Base-by-base conservation (phyloP, 352 stramenopile genomes). In the Pythium sp. region DNA sequence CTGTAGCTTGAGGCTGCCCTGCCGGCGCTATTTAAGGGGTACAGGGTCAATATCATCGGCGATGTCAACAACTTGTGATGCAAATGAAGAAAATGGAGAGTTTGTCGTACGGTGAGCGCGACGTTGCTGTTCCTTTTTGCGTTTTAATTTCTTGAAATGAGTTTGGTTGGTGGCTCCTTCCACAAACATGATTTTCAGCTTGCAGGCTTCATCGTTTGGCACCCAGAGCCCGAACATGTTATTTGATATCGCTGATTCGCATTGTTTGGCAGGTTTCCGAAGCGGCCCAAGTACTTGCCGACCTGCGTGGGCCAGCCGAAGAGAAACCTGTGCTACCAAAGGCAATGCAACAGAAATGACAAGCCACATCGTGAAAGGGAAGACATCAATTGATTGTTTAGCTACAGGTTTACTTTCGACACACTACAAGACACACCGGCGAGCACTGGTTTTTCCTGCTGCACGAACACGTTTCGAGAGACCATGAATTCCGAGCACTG, bases 1-100 rank as follows among this genome's bases (percentile, higher is more conserved):
- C 38, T 62, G 14, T 58, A 92, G 82, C 57, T 94, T 57, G 84
- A 94, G 72, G 69, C 56, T 41, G 75, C 75, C 12, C 58, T 94
- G 58, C 83, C 84, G 3, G 43, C 75, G 22, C 64, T 94, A 22
- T 94, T 93, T 65, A 91, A 90, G 70, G 86, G 86, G 7, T 86
- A 89, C 75, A 86, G 84, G 56, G 82, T 94, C 30, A 91, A 91
- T 72, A 90, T 94, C 64, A 74, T 92, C n/a, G 86, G 86, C 28
- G 86, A 92, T 28, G 74, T 94, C 49, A 93, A 92, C 79, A 91
- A 70, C 56, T 61, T 92, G 43, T 92, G 78, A 78, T 34, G 5
- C 11, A 18, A 46, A 43, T 46, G 5, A 64, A 55, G 28, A 32
- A 1, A 54, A 15, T n/a, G 12, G 51, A 36, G 51, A 36, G 12